Evolutionary conservation across 148 eudicot species (phyloP), one percentile per base, ranked within the genome.

Genomic region (Vaccinium vitisidaea): DNA sequence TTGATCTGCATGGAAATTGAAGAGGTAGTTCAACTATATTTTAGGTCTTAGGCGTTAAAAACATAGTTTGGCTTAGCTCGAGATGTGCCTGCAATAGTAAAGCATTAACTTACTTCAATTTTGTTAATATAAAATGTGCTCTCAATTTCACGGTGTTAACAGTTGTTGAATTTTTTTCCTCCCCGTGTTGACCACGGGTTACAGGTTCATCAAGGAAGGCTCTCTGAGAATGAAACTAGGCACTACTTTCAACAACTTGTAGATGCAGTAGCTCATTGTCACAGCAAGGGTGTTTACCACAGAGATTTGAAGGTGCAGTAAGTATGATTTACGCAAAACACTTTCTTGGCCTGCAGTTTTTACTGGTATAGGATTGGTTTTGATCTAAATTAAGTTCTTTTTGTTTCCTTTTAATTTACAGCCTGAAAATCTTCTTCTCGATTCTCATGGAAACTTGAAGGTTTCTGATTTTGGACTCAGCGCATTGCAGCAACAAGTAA

Each of bases 391-490:
- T 79, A 16, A 54, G 63, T 52, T 16, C 76, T 36, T 56, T 48
- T 55, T 13, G 23, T 50, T 82, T 67, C 76, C 54, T 79, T 88
- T 77, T 63, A 50, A 84, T 79, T 74, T 86, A 36, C 81, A 97
- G 98, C 99, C 99, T 83, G 98, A 97, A 89, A 97, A 97, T 87
- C 94, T 97, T 82, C 98, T 97, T 82, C 94, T 97, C 55, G 97
- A 94, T 89, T 89, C 91, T 53, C 79, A 76, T 50, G 98, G 93
- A 70, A 91, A 92, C 89, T 87, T 97, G 88, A 97, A 95, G 94
- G 94, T 97, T 87, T 97, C 99, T 75, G 99, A 97, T 90, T 97
- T 97, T 89, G 99, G 99, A 71, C 91, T 97, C 77, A 97, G 99
- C 85, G 98, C 99, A 23, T 89, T 97, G 87, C 94, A 92, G 30